Conservation (phyloP, 768 basidiomycete species). For the Pisolithus orientalis region DNA sequence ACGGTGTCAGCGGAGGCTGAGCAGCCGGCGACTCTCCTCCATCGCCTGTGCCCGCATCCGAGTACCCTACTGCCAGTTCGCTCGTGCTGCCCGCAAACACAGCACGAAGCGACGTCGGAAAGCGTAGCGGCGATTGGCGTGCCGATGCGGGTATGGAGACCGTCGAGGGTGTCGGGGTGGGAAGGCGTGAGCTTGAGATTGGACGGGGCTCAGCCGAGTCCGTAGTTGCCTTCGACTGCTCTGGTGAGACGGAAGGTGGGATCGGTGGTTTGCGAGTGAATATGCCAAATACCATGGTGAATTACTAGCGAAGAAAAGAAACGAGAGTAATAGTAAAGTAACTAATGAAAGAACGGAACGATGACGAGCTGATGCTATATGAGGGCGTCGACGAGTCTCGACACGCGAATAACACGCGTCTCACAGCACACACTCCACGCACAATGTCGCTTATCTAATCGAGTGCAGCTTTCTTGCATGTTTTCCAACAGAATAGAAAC, state of each 20-base stretch:
- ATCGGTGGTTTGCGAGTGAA: slow-evolving; percentile 30
- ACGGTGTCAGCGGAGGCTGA: slow-evolving; percentile 24
- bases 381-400: too few species aligned
- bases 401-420: too few species aligned
- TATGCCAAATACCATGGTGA: slow-evolving; percentile 36
- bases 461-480: too few species aligned
- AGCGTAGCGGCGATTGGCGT: slow-evolving; percentile 17
- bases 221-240: slow-evolving; percentile 3
- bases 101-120: slow-evolving; percentile 10
- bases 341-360: too few species aligned
- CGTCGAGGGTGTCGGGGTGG: slow-evolving; percentile 44
- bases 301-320: too few species aligned
- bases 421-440: too few species aligned
- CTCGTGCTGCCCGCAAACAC: slow-evolving; percentile 17
- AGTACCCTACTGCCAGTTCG: slow-evolving; percentile 14
- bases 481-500: too few species aligned
- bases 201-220: not conserved
- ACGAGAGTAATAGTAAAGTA: too few species aligned
- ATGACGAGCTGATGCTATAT: too few species aligned
- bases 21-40: slow-evolving; percentile 9
- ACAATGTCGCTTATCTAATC: too few species aligned
- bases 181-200: slow-evolving; percentile 29
- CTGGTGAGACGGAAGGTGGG: not conserved
- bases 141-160: slow-evolving; percentile 33
- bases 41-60: slow-evolving; percentile 6